phyloP scores from a whole-genome alignment of 164 flowering plant species.

The Nymphaea thermarum region DNA sequence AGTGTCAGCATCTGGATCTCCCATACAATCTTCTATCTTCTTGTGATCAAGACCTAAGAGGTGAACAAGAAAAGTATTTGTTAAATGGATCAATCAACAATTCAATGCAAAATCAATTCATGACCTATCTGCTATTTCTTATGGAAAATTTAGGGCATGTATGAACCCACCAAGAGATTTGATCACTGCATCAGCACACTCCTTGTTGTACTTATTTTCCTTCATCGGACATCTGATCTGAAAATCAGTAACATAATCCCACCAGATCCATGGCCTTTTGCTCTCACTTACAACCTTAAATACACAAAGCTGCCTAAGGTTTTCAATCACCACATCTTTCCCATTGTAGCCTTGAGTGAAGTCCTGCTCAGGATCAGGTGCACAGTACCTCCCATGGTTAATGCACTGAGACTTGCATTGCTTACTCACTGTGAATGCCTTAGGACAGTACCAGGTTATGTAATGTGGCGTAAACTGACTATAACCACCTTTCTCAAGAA shows the following conservation, averaged over 20 bases:
- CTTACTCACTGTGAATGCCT: conserved; percentile 65
- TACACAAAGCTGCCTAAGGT: conserved; percentile 69
- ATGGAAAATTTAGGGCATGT: no score
- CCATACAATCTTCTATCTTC: conserved; percentile 64
- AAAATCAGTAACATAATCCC: conserved; percentile 97
- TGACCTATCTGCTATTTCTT: no score
- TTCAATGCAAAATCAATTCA: no score
- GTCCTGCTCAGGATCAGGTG: conserved; percentile 96
- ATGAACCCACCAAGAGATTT: conserved; percentile 55
- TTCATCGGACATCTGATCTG: conserved; percentile 94
- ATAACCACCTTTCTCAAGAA: conserved; percentile 73
- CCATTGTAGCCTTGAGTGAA: conserved; percentile 85
- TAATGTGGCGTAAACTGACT: conserved; percentile 91
- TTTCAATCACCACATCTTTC: conserved; percentile 84
- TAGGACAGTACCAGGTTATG: conserved; percentile 97
- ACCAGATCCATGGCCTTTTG: conserved; percentile 92
- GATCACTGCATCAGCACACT: conserved; percentile 81
- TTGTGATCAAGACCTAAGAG: conserved; percentile 52
- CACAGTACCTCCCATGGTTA: conserved; percentile 94
- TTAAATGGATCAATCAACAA: no score
- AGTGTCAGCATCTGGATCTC: conserved; percentile 67
- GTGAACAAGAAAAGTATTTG: background rate
- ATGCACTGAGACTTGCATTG: conserved; percentile 97
- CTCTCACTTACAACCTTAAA: conserved; percentile 21
- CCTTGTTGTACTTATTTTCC: conserved; percentile 67